These are phyloP conservation scores for Monilinia laxa DNA, from an alignment of 2,329 filamentous ascomycete genomes.

Conservation along the genomic window DNA sequence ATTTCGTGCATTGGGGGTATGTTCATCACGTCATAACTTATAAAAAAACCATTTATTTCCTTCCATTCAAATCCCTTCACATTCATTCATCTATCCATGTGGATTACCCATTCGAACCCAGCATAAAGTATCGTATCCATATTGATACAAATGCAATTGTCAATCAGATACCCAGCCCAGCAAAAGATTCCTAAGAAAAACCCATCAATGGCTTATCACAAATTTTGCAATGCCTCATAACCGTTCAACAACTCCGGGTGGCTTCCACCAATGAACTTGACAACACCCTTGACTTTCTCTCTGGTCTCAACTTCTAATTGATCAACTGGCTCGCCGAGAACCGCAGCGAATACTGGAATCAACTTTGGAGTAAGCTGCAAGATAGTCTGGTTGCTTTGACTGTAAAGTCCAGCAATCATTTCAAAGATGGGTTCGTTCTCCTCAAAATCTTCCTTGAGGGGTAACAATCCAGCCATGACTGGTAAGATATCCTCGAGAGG, in stretches of 20 bases:
- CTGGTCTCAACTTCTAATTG: slow-evolving; percentile 74
- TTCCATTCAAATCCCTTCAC: background rate
- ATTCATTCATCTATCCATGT: slow-evolving; percentile 4
- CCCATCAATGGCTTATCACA: background rate
- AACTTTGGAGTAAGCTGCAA: slow-evolving; percentile 68
- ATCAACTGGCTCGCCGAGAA: slow-evolving; percentile 68
- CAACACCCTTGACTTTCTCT: slow-evolving; percentile 62
- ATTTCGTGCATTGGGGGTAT: slow-evolving; percentile 17
- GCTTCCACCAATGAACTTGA: slow-evolving; percentile 44
- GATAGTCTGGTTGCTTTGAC: slow-evolving; percentile 66
- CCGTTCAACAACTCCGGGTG: slow-evolving; percentile 36
- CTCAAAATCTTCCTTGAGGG: slow-evolving; percentile 89
- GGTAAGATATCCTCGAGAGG: slow-evolving; percentile 82
- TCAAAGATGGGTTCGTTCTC: slow-evolving; percentile 94
- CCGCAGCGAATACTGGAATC: slow-evolving; percentile 69
- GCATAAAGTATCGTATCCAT: slow-evolving; percentile 1
- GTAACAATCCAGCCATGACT: slow-evolving; percentile 73
- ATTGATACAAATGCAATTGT: background rate
- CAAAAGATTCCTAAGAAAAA: slow-evolving; percentile 18
- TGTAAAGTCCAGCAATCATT: slow-evolving; percentile 85
- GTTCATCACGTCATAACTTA: slow-evolving; percentile 19
- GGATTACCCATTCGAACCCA: background rate
- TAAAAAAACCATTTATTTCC: slow-evolving; percentile 16
- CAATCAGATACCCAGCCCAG: slow-evolving; percentile 1
- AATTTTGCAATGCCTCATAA: slow-evolving; percentile 31